Percentiles rank a stretch among this genome's conserved stretches.
Conservation (phyloP, 176 grass and related monocot genomes). For the Avena sativa region DNA sequence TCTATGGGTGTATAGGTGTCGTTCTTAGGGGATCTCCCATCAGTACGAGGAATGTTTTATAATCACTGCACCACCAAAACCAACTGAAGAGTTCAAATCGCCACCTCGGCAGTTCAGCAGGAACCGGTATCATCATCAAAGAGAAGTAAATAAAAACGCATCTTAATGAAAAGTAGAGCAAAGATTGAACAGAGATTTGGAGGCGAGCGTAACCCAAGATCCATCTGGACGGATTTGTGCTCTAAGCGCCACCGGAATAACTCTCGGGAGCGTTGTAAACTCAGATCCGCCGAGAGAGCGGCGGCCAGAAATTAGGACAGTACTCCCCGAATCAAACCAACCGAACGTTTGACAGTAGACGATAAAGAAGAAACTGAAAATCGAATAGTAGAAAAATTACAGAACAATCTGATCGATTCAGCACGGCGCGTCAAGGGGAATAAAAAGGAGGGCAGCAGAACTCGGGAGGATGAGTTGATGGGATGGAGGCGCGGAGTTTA, state of each 20-base stretch:
- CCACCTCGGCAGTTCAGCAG: not conserved
- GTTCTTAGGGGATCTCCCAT: conserved; percentile 47
- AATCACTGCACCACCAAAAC: conserved; percentile 15
- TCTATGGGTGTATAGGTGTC: conserved; percentile 84
- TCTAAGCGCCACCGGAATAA: conserved; percentile 57
- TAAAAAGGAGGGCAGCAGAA: not conserved
- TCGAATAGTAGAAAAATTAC: too few species aligned
- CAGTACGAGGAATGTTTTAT: conserved; percentile 74
- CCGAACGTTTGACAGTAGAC: not conserved
- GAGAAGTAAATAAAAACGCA: not conserved
- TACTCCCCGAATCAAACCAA: conserved; percentile 1
- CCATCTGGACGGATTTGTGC: conserved; percentile 53
- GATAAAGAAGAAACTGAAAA: not conserved
- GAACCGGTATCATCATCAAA: too few species aligned
- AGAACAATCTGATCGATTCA: not conserved
- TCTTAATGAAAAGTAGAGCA: accelerated
- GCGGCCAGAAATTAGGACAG: conserved; percentile 28
- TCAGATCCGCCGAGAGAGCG: conserved; percentile 21
- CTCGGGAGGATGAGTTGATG: not conserved
- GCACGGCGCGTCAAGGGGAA: not conserved
- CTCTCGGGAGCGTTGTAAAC: conserved; percentile 42
- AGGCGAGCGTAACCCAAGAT: conserved; percentile 64
- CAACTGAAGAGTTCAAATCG: not conserved
- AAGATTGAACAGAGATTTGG: not conserved
- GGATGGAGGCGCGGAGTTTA: not conserved